Evolutionary conservation across 139 green algal species (phyloP).

Genomic region (Chlamydomonas incerta): DNA sequence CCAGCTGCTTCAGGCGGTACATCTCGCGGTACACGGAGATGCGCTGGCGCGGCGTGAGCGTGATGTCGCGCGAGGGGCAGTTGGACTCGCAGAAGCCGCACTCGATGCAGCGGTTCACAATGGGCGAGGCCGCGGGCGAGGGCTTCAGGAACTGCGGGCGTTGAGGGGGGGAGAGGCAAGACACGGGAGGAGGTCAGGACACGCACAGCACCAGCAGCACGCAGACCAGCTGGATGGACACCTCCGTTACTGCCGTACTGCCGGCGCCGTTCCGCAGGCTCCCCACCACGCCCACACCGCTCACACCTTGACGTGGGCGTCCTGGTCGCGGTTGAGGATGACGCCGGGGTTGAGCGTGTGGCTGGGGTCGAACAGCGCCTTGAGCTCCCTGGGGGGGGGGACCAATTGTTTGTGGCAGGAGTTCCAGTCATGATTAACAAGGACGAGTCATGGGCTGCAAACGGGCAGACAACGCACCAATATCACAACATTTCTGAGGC

Average conservation of each 20-base stretch:
- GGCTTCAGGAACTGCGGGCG: constrained; percentile 83
- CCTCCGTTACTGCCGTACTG: too few species aligned
- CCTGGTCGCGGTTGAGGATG: constrained; percentile 77
- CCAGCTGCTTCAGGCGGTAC: constrained; percentile 68
- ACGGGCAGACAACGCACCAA: too few species aligned
- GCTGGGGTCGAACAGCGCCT: constrained; percentile 95
- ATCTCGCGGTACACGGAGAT: constrained; percentile 96
- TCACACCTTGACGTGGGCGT: constrained; percentile 88
- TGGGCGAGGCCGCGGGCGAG: constrained; percentile 75
- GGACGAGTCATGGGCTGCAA: too few species aligned
- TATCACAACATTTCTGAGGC: too few species aligned
- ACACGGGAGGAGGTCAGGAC: too few species aligned
- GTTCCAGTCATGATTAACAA: too few species aligned
- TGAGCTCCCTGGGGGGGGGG: constrained; percentile 80
- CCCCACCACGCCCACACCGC: too few species aligned
- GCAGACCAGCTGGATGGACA: too few species aligned
- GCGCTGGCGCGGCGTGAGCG: constrained; percentile 94
- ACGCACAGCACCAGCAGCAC: too few species aligned
- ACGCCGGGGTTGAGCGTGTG: constrained; percentile 94
- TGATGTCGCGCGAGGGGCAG: constrained; percentile 94
- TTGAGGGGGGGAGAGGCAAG: too few species aligned
- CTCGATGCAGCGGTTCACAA: constrained; percentile 92
- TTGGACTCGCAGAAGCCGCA: constrained; percentile 99
- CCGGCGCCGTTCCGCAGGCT: too few species aligned
- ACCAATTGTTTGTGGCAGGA: too few species aligned